Percentiles rank a stretch among this genome's conserved stretches.
Evolutionary conservation across 371 early-diverging fungal species (phyloP).

Genomic region (Saksenaea oblongispora): DNA sequence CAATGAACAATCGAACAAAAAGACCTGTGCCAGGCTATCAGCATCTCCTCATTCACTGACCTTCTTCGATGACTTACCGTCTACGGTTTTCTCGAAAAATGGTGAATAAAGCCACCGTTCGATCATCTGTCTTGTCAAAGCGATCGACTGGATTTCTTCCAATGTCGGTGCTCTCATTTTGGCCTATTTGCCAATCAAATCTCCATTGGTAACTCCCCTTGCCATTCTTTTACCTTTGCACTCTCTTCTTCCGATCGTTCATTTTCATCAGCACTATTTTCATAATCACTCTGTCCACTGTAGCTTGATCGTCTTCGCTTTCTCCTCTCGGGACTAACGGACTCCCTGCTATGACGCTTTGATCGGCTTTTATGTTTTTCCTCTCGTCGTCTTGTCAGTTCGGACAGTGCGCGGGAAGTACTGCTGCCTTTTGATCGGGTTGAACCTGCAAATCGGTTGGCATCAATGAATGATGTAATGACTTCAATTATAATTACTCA

Average conservation of each 20-base stretch:
- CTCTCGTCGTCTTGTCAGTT: conserved; percentile 57
- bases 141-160: conserved; percentile 63
- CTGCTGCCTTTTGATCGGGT: conserved; percentile 58
- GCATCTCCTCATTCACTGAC: not conserved
- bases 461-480: not conserved
- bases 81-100: conserved; percentile 66
- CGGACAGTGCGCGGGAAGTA: conserved; percentile 52
- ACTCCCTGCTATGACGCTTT: conserved; percentile 32
- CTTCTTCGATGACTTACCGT: conserved; percentile 36
- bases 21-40: conserved; percentile 25
- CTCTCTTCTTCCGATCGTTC: conserved; percentile 25
- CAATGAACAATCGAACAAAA: conserved; percentile 68
- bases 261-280: conserved; percentile 35
- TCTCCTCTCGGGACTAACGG: conserved; percentile 39
- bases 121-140: conserved; percentile 60
- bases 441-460: conserved; percentile 41
- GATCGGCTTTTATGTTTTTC: conserved; percentile 41
- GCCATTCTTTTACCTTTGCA: conserved; percentile 18
- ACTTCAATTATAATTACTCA: conserved; percentile 19
- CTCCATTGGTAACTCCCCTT: not conserved
- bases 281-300: conserved; percentile 40
- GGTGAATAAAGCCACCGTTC: conserved; percentile 77
- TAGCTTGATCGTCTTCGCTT: conserved; percentile 29
- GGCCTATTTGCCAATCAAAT: conserved; percentile 14
- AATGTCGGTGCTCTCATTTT: conserved; percentile 54